Conservation (phyloP, 1,284 basidiomycete genomes). For the Coniferiporia weirii region DNA sequence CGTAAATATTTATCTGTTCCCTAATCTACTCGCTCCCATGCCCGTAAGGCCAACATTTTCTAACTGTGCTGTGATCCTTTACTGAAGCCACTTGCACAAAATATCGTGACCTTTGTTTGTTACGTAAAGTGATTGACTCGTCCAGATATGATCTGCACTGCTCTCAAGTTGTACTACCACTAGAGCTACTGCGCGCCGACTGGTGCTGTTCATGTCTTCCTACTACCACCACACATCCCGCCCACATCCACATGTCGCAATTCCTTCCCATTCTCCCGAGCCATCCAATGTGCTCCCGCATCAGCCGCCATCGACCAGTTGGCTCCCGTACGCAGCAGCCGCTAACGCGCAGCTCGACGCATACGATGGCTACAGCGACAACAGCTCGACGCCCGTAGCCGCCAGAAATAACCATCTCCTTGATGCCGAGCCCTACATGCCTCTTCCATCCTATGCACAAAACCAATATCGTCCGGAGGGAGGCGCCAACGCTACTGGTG, state of each 20-base stretch:
- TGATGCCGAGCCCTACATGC: conserved; percentile 9
- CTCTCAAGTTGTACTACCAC: neutral
- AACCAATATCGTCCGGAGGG: neutral
- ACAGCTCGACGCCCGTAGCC: neutral
- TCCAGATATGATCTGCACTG: neutral
- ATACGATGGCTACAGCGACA: neutral
- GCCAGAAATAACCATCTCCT: conserved; percentile 2
- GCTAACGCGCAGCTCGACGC: conserved; percentile 10
- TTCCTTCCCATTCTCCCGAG: conserved; percentile 6
- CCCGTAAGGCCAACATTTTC: too few species aligned
- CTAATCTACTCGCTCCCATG: too few species aligned
- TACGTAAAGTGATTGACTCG: too few species aligned
- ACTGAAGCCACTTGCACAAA: too few species aligned
- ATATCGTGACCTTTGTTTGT: too few species aligned
- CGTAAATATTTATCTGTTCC: too few species aligned
- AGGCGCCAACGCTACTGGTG: neutral
- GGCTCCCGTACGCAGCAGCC: conserved; percentile 10
- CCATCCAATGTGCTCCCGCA: neutral
- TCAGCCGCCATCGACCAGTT: neutral
- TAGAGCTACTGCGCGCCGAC: too few species aligned
- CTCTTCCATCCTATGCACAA: neutral
- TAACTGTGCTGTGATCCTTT: too few species aligned
- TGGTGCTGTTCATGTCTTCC: neutral
- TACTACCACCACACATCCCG: neutral
- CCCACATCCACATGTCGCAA: conserved; percentile 5